Conservation (phyloP, 2,329 filamentous ascomycete genomes). For the Botrytis squamosa region DNA sequence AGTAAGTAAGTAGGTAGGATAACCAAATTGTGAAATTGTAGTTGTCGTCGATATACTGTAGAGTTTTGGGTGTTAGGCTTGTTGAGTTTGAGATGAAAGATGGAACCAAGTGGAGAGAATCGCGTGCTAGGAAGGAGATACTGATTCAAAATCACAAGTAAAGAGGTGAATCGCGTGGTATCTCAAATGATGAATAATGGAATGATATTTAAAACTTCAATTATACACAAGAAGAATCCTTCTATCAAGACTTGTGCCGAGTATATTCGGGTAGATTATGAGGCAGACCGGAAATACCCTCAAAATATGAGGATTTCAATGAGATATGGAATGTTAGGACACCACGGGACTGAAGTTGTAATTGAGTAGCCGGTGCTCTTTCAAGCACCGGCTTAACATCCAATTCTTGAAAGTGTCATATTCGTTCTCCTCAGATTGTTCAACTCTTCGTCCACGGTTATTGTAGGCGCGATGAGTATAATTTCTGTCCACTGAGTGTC, state of each 20-base stretch:
- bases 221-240: neutral
- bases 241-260: neutral
- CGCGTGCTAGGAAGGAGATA: neutral
- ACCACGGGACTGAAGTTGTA: constrained; percentile 39
- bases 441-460: constrained; percentile 57
- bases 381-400: constrained; percentile 36
- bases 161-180: neutral
- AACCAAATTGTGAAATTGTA: neutral
- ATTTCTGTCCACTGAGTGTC: constrained; percentile 50
- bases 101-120: neutral
- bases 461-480: constrained; percentile 53
- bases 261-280: neutral
- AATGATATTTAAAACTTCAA: constrained; percentile 7
- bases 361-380: constrained; percentile 30
- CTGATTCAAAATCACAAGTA: constrained; percentile 9
- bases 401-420: constrained; percentile 41
- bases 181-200: neutral
- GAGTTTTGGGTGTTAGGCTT: neutral
- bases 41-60: neutral
- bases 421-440: constrained; percentile 49
- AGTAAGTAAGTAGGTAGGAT: neutral
- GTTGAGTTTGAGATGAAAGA: neutral
- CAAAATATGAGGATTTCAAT: constrained; percentile 21
- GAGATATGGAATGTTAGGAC: constrained; percentile 33
- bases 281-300: constrained; percentile 30